These are phyloP conservation scores for Aspergillus novofumigatus DNA, from an alignment of 2,329 filamentous ascomycete species.

Conservation along the genomic window DNA sequence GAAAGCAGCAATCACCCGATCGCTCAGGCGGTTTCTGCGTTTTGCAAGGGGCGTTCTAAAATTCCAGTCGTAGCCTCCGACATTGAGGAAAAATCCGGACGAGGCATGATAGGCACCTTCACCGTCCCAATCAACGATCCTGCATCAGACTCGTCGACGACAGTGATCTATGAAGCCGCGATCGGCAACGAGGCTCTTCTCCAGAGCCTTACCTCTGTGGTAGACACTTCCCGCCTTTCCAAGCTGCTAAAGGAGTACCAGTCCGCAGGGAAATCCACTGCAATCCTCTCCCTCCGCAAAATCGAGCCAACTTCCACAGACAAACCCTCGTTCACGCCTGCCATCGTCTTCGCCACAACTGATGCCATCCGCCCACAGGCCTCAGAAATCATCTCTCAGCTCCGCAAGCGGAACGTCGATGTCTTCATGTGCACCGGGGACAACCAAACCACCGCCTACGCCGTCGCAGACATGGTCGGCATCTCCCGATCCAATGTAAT, in stretches of 20 bases:
- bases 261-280: slow-evolving; percentile 41
- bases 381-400: slow-evolving; percentile 56
- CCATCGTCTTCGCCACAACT: slow-evolving; percentile 68
- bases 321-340: slow-evolving; percentile 42
- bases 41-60: slow-evolving; percentile 38
- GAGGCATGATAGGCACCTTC: slow-evolving; percentile 54
- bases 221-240: slow-evolving; percentile 31
- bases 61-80: slow-evolving; percentile 28
- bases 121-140: slow-evolving; percentile 23
- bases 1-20: slow-evolving; percentile 58
- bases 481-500: slow-evolving; percentile 73
- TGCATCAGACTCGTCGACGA: slow-evolving; percentile 12
- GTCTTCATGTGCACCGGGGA: slow-evolving; percentile 95
- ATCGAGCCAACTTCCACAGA: slow-evolving; percentile 11
- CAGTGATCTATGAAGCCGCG: slow-evolving; percentile 43
- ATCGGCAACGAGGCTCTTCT: slow-evolving; percentile 58
- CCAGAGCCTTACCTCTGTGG: slow-evolving; percentile 25
- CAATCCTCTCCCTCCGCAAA: slow-evolving; percentile 40
- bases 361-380: slow-evolving; percentile 78
- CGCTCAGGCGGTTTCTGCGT: slow-evolving; percentile 51
- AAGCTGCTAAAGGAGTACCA: slow-evolving; percentile 37
- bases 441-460: slow-evolving; percentile 76
- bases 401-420: slow-evolving; percentile 62
- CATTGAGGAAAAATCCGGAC: slow-evolving; percentile 54
- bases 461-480: slow-evolving; percentile 70